Evolutionary conservation across 75 land plant species (phyloP).

Genomic region (Chamaecyparis obtusa): DNA sequence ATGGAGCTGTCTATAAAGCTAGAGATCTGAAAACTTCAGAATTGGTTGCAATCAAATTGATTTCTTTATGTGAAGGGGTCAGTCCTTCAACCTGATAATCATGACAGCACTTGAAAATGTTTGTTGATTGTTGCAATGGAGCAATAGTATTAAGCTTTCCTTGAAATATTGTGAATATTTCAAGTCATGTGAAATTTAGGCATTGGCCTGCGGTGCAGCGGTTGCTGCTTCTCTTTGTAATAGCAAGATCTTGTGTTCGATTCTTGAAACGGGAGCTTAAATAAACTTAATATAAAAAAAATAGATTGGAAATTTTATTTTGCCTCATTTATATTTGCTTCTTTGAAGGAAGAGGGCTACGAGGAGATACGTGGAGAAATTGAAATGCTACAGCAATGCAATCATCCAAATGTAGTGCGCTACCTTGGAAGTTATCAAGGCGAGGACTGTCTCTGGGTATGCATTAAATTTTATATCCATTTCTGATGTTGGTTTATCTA

Average conservation of each 20-base stretch:
- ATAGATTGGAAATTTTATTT: neutral
- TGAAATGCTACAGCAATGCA: constrained; percentile 98
- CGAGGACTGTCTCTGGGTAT: constrained; percentile 97
- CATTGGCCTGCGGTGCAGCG: too few species aligned
- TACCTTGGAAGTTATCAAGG: constrained; percentile 98
- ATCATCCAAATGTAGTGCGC: constrained; percentile 99
- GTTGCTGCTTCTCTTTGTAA: too few species aligned
- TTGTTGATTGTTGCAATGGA: neutral
- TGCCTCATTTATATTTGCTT: neutral
- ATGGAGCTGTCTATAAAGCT: constrained; percentile 98
- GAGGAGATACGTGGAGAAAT: constrained; percentile 99
- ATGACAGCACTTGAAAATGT: neutral
- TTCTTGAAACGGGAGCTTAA: too few species aligned
- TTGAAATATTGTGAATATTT: neutral
- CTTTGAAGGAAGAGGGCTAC: constrained; percentile 89
- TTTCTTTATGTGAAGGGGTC: constrained; percentile 94
- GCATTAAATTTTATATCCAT: neutral
- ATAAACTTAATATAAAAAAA: too few species aligned
- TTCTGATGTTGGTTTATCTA: neutral
- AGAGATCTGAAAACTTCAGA: constrained; percentile 94
- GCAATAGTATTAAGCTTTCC: neutral
- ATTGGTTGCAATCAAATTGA: constrained; percentile 97
- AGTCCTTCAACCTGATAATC: neutral
- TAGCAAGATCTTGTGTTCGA: too few species aligned
- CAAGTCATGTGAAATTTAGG: neutral